Base-by-base conservation (phyloP, 2,329 filamentous ascomycete species). In the Ophiostoma sp. region DNA sequence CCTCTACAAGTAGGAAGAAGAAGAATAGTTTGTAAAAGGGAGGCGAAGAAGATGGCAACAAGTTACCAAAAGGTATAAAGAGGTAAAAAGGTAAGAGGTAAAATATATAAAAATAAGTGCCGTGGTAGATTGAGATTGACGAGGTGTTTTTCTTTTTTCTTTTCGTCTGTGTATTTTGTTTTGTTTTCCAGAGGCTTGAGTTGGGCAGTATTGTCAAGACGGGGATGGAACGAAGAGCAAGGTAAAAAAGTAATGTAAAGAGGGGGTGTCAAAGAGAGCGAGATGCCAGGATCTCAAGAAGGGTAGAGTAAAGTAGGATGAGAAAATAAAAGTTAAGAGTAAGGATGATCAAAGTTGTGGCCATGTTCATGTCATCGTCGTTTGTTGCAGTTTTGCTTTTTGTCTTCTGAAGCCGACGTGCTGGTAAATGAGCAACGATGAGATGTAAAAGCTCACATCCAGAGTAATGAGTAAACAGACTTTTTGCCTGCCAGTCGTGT, bases 1-100 rank as follows among this genome's bases (percentile, higher is more conserved):
- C 33, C 3, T 60, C n/a, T 35, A 48, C 66, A 68, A 27, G 62
- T 66, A 66, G 72, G 73, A 72, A 71, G 27, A 57, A n/a, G 31
- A 31, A 68, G 31, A 60, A 68, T 17, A 31, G 64, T 35, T 31
- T 44, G 27, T n/a, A 27, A 66, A 62, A 41, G 62, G 27, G 68
- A 69, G 67, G 36, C 68, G 65, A 71, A 57, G 67, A 65, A 64
- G 36, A n/a, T 41, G 39, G 39, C 15, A 41, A 41, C 8, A 15
- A 13, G 27, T 52, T 65, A 35, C 36, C 36, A 27, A 36, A 68
- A 15, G 15, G 39, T 41, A 15, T 20, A 52, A 23, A 44, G 52
- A 35, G 23, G 13, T 17, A 66, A 33, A 36, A 57, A 31, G 20
- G 44, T 4, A 68, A 70, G 10, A 44, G 39, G 36, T 13, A 23